Conservation (phyloP, 441 rosid genomes). For the Bruguiera hainesii region DNA sequence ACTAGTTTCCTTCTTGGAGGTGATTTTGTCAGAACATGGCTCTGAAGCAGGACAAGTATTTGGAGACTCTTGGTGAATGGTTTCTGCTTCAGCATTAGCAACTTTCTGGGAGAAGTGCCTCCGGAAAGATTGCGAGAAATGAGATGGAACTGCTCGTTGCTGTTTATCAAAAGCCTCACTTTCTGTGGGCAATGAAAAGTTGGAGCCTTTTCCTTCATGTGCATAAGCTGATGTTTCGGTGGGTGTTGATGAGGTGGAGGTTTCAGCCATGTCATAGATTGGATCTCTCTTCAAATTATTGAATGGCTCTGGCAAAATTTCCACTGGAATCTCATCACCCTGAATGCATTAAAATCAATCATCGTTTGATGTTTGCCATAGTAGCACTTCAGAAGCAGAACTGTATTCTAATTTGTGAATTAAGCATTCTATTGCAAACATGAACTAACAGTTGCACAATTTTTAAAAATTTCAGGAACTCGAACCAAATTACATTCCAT, state of each 20-base stretch:
- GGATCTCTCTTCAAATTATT: slow-evolving; percentile 26
- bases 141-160: slow-evolving; percentile 43
- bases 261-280: slow-evolving; percentile 8
- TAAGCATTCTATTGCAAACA: neutral
- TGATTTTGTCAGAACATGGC: slow-evolving; percentile 12
- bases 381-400: neutral
- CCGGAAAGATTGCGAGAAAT: slow-evolving; percentile 37
- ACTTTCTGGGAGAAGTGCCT: slow-evolving; percentile 42
- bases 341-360: slow-evolving; percentile 28
- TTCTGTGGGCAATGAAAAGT: slow-evolving; percentile 17
- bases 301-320: slow-evolving; percentile 67
- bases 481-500: too few relatives aligned
- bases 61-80: neutral
- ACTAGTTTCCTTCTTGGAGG: slow-evolving; percentile 14
- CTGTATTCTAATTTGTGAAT: too few relatives aligned
- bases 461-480: too few relatives aligned
- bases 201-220: neutral
- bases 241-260: slow-evolving; percentile 13
- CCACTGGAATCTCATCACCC: slow-evolving; percentile 84
- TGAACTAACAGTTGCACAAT: neutral
- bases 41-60: slow-evolving; percentile 18
- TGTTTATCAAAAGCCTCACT: slow-evolving; percentile 11
- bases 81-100: slow-evolving; percentile 11
- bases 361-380: neutral
- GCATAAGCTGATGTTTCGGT: slow-evolving; percentile 12